A percentile compares a stretch with the other conserved stretches of the same genome.
These are phyloP conservation scores for Protea cynaroides DNA, from an alignment of 164 flowering plant genomes.

Conservation along the genomic window DNA sequence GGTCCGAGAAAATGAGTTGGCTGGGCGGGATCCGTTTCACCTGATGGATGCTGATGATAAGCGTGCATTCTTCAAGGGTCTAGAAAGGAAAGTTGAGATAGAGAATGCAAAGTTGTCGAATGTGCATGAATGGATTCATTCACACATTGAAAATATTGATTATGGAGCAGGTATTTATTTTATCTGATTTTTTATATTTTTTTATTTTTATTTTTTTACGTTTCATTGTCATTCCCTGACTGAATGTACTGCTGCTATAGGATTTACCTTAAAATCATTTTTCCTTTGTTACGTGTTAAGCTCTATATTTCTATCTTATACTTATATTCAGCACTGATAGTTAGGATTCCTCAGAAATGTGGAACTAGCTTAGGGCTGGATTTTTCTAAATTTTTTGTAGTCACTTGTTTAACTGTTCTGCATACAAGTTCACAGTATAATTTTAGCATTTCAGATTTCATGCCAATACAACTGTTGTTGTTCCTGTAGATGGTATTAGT, in stretches of 20 bases:
- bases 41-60: conserved; percentile 67
- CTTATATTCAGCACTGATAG: neutral
- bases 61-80: conserved; percentile 66
- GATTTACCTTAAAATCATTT: no score
- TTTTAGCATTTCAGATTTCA: neutral
- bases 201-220: no score
- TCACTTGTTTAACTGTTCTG: neutral
- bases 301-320: no score
- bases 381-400: neutral
- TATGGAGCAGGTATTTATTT: conserved; percentile 76
- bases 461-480: conserved; percentile 11
- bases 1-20: conserved; percentile 84
- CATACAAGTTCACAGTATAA: neutral
- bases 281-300: no score
- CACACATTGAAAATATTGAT: conserved; percentile 84
- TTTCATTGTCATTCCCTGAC: neutral
- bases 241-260: no score
- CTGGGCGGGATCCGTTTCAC: conserved; percentile 81
- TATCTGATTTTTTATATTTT: neutral
- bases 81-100: conserved; percentile 71
- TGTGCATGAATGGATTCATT: conserved; percentile 72
- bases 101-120: conserved; percentile 50
- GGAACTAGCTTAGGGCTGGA: no score
- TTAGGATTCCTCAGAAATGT: no score
- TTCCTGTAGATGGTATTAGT: conserved; percentile 80